Evolutionary conservation across 495 filamentous ascomycete species (phyloP).

Genomic region (Elaphomyces granulatus): DNA sequence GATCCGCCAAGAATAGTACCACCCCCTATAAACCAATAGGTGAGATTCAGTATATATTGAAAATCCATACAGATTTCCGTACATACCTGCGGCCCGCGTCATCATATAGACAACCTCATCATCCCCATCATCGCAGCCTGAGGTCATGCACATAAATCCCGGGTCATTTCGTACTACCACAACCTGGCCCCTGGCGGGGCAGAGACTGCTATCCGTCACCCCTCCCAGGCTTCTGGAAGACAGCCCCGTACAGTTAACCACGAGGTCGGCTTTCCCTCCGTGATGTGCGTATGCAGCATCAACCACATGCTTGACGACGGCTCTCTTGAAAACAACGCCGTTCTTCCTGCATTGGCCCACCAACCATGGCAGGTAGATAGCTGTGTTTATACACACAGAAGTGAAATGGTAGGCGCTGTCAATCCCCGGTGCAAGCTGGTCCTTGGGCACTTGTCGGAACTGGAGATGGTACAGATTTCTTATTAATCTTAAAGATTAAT

Average conservation of each 20-base stretch:
- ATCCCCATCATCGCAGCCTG: constrained; percentile 65
- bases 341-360: constrained; percentile 55
- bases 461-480: constrained; percentile 6
- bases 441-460: constrained; percentile 41
- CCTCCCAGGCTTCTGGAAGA: constrained; percentile 61
- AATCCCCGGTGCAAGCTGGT: constrained; percentile 43
- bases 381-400: constrained; percentile 83
- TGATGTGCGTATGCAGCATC: constrained; percentile 55
- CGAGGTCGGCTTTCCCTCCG: constrained; percentile 47
- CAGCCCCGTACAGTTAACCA: constrained; percentile 83
- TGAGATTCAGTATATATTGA: too few relatives aligned
- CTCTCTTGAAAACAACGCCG: constrained; percentile 50
- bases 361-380: constrained; percentile 77
- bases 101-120: constrained; percentile 84
- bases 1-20: constrained; percentile 79
- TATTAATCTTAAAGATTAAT: too few relatives aligned
- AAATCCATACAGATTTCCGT: too few relatives aligned
- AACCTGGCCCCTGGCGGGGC: constrained; percentile 74
- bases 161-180: constrained; percentile 78
- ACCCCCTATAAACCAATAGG: too few relatives aligned
- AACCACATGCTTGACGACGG: constrained; percentile 50
- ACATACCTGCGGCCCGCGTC: constrained; percentile 58
- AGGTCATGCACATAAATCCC: constrained; percentile 50
- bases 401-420: constrained; percentile 59
- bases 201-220: constrained; percentile 59